These are phyloP conservation scores for Gardenia jasminoides DNA, from an alignment of 257 asterid genomes.

Conservation along the genomic window DNA sequence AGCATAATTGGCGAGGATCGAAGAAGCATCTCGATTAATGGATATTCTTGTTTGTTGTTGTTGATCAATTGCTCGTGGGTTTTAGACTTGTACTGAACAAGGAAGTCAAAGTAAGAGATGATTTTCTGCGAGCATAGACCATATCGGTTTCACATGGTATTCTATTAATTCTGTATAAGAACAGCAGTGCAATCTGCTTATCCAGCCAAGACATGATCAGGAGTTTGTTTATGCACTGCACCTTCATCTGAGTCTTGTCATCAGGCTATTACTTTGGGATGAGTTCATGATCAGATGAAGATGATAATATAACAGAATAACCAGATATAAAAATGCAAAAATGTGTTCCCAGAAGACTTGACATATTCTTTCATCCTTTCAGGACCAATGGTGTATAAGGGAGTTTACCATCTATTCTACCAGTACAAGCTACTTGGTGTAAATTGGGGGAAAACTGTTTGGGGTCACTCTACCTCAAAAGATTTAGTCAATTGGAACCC, in stretches of 20 bases:
- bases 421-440: slow-evolving; percentile 65
- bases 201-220: too few relatives aligned
- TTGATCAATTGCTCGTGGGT: neutral
- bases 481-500: slow-evolving; percentile 64
- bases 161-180: neutral
- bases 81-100: neutral
- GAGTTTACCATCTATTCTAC: slow-evolving; percentile 70
- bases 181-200: neutral
- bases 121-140: neutral
- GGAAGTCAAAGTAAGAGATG: neutral
- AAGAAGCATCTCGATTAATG: neutral
- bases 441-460: slow-evolving; percentile 46
- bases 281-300: too few relatives aligned
- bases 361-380: neutral
- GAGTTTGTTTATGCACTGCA: neutral
- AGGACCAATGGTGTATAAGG: slow-evolving; percentile 66
- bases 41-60: neutral
- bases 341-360: neutral
- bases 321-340: too few relatives aligned
- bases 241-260: too few relatives aligned
- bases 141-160: neutral
- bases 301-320: too few relatives aligned
- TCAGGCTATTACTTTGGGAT: too few relatives aligned
- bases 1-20: neutral
- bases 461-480: slow-evolving; percentile 71